Evolutionary conservation across 768 basidiomycete species (phyloP).

Genomic region (Trametes cubensis): DNA sequence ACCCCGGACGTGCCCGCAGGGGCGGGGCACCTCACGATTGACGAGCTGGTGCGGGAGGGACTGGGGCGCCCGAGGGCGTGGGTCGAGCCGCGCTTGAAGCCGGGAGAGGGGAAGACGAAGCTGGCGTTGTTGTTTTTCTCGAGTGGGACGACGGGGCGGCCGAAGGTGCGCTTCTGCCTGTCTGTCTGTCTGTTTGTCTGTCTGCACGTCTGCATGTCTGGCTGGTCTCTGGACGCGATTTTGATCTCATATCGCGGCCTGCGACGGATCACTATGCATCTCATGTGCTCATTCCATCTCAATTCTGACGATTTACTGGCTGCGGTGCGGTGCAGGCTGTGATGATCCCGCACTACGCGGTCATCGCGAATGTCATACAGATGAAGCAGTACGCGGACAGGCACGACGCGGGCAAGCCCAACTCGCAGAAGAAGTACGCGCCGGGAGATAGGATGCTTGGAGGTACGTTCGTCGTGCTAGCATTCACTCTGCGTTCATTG

Average conservation of each 20-base stretch:
- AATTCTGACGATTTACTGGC: no score
- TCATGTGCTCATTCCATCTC: no score
- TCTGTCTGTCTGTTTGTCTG: no score
- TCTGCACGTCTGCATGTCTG: no score
- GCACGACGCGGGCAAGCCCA: constrained; percentile 9
- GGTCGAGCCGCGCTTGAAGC: constrained; percentile 51
- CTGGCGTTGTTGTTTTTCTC: constrained; percentile 74
- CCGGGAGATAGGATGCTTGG: constrained; percentile 63
- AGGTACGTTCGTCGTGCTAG: constrained; percentile 41
- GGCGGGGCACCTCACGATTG: constrained; percentile 41
- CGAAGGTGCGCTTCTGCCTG: constrained; percentile 66
- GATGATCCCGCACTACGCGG: constrained; percentile 40
- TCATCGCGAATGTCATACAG: constrained; percentile 40
- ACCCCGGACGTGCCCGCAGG: constrained; percentile 10
- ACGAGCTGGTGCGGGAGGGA: constrained; percentile 55
- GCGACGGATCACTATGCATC: no score
- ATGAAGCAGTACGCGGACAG: constrained; percentile 46
- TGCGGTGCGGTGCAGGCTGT: constrained; percentile 37
- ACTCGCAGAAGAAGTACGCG: constrained; percentile 26
- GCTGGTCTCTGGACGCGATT: no score
- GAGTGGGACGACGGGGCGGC: constrained; percentile 75
- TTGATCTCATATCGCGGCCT: no score
- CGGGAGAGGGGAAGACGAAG: constrained; percentile 69
- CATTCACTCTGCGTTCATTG: neutral
- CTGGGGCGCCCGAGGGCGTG: constrained; percentile 42